Evolutionary conservation across 75 land plant genomes (phyloP).

Genomic region (Cunninghamia lanceolata): DNA sequence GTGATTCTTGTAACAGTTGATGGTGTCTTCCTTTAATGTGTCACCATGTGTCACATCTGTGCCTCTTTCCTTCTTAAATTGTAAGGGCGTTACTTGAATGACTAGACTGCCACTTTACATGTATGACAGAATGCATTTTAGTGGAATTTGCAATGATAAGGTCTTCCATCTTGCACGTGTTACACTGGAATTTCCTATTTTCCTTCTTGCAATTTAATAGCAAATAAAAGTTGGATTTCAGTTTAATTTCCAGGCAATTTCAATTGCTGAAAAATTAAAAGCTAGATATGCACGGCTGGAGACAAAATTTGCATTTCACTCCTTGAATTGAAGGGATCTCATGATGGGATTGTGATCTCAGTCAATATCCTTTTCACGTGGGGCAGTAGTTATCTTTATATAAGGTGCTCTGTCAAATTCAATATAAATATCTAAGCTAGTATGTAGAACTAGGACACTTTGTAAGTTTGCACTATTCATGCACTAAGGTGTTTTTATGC

Average conservation of each 20-base stretch:
- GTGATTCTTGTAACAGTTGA: background rate
- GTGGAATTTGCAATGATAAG: background rate
- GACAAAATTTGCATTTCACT: background rate
- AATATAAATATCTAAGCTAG: background rate
- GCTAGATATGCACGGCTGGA: too few species aligned
- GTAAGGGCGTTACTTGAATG: background rate
- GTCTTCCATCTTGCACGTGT: too few species aligned
- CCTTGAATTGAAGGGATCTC: background rate
- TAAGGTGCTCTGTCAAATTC: background rate
- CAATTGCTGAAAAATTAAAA: background rate
- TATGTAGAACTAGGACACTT: background rate
- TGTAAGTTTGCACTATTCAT: background rate
- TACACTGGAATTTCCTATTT: background rate
- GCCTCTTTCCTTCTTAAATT: background rate
- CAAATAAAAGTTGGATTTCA: too few species aligned
- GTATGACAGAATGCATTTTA: too few species aligned
- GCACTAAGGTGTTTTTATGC: background rate
- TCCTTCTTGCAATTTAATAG: too few species aligned
- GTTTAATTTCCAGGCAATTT: background rate
- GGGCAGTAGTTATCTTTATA: background rate
- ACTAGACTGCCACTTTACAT: background rate
- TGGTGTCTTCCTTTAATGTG: background rate
- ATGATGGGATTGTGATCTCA: background rate
- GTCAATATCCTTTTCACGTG: background rate
- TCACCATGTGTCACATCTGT: background rate